Conservation (phyloP, 2,329 filamentous ascomycete genomes). For the Corinectria fuckeliana region DNA sequence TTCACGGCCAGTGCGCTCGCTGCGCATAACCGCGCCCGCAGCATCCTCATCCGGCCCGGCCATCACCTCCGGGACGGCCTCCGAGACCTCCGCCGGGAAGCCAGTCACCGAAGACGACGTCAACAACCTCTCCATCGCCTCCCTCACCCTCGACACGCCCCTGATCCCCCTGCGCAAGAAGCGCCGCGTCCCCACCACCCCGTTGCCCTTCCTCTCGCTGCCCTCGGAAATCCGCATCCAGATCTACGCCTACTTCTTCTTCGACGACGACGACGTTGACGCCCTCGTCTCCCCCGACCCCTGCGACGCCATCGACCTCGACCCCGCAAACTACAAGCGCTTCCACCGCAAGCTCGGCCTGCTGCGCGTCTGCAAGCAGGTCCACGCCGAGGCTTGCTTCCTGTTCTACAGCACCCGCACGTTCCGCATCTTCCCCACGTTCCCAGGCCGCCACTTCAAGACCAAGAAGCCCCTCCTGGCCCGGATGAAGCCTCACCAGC, state of each 20-base stretch:
- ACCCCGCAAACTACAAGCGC: constrained; percentile 68
- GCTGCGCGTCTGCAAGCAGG: constrained; percentile 64
- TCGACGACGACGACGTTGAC: constrained; percentile 64
- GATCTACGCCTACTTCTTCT: constrained; percentile 71
- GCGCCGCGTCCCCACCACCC: constrained; percentile 45
- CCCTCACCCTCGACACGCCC: constrained; percentile 51
- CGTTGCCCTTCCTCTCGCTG: constrained; percentile 71
- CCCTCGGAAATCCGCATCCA: constrained; percentile 73
- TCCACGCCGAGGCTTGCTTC: constrained; percentile 69
- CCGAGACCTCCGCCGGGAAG: constrained; percentile 37
- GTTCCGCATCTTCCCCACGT: constrained; percentile 71
- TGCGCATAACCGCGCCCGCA: constrained; percentile 30
- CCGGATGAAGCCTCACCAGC: constrained; percentile 66
- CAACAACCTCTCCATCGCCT: constrained; percentile 49
- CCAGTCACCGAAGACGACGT: constrained; percentile 50
- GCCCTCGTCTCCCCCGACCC: constrained; percentile 63
- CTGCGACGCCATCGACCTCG: constrained; percentile 67
- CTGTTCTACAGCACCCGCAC: constrained; percentile 69
- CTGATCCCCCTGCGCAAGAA: constrained; percentile 42
- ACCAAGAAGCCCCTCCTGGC: constrained; percentile 74
- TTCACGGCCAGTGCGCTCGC: constrained; percentile 24
- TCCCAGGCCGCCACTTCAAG: constrained; percentile 71
- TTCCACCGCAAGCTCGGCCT: constrained; percentile 66
- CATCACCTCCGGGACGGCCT: constrained; percentile 26
- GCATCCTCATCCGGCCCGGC: constrained; percentile 39